phyloP scores from a whole-genome alignment of 306 rosid species.

The Hippophae gyantsensis region DNA sequence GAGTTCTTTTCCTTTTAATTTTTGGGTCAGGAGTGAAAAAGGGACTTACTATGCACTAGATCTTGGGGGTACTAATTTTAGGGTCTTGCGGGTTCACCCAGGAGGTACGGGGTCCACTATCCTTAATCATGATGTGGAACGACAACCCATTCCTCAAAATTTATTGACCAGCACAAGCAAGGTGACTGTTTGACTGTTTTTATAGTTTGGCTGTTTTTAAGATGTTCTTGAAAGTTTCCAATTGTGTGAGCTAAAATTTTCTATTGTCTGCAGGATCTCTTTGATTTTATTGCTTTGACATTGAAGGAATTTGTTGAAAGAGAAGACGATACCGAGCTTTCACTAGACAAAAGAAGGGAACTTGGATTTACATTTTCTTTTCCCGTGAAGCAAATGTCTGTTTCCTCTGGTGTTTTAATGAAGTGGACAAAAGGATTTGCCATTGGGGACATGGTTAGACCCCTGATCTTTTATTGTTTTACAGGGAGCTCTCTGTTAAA shows the following conservation, averaged over 20 bases:
- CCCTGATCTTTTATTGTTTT: conserved; percentile 15
- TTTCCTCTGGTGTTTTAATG: conserved; percentile 69
- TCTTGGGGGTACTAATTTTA: conserved; percentile 85
- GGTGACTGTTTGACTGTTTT: conserved; percentile 33
- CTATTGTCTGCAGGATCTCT: conserved; percentile 57
- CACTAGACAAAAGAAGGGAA: conserved; percentile 40
- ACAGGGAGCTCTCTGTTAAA: background rate
- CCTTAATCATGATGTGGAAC: conserved; percentile 51
- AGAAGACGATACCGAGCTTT: conserved; percentile 45
- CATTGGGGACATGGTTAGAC: conserved; percentile 69
- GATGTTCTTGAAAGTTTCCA: background rate
- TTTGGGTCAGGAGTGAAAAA: conserved; percentile 52
- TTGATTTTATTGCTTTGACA: conserved; percentile 71
- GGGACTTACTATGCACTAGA: conserved; percentile 84
- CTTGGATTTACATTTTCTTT: conserved; percentile 93
- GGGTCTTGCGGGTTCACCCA: conserved; percentile 71
- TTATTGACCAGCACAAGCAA: conserved; percentile 66
- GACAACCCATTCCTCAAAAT: conserved; percentile 55
- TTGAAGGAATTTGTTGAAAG: conserved; percentile 53
- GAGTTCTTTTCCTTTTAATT: conserved; percentile 6
- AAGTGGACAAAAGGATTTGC: conserved; percentile 89
- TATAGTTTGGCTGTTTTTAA: conserved; percentile 1
- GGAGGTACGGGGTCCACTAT: conserved; percentile 48
- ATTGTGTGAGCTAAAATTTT: conserved; percentile 8
- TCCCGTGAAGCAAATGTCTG: conserved; percentile 72